These are phyloP conservation scores for Inonotus obliquus DNA, from an alignment of 1,284 basidiomycete genomes.

Conservation along the genomic window DNA sequence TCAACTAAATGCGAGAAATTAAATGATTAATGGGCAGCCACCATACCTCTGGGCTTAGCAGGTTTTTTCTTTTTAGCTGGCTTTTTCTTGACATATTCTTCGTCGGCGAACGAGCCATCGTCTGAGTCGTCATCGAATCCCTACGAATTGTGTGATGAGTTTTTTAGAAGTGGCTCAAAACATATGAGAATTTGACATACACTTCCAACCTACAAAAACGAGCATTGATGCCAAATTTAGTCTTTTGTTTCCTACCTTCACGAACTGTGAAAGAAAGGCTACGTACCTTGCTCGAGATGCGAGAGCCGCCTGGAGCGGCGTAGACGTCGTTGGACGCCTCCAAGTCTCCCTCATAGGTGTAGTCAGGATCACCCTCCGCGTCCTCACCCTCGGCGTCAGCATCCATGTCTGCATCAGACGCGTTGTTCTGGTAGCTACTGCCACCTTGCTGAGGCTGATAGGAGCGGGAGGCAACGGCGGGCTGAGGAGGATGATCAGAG, in stretches of 20 bases:
- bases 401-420: slow-evolving; percentile 20
- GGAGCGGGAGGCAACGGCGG: not conserved
- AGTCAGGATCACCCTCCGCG: slow-evolving; percentile 22
- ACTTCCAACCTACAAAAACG: slow-evolving; percentile 18
- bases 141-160: slow-evolving; percentile 6
- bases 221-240: slow-evolving; percentile 16
- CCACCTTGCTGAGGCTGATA: not conserved
- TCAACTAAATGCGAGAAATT: slow-evolving; percentile 16
- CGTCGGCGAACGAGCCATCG: slow-evolving; percentile 73
- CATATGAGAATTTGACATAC: slow-evolving; percentile 17
- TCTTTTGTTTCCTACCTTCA: slow-evolving; percentile 5
- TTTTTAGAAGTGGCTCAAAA: not conserved
- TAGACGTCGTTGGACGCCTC: slow-evolving; percentile 16
- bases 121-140: slow-evolving; percentile 49
- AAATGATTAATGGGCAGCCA: slow-evolving; percentile 17
- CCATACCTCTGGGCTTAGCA: slow-evolving; percentile 59
- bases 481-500: not conserved
- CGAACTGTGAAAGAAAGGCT: slow-evolving; percentile 28
- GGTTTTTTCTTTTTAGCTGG: slow-evolving; percentile 63
- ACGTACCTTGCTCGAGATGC: slow-evolving; percentile 17
- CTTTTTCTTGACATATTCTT: slow-evolving; percentile 69
- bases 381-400: slow-evolving; percentile 23
- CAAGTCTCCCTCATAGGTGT: slow-evolving; percentile 16
- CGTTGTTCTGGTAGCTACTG: not conserved
- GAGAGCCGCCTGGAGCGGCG: slow-evolving; percentile 15